Percentiles rank a stretch among this genome's conserved stretches.
Evolutionary conservation across 352 stramenopile genomes (phyloP).

Genomic region (Globisporangium iwayamae): DNA sequence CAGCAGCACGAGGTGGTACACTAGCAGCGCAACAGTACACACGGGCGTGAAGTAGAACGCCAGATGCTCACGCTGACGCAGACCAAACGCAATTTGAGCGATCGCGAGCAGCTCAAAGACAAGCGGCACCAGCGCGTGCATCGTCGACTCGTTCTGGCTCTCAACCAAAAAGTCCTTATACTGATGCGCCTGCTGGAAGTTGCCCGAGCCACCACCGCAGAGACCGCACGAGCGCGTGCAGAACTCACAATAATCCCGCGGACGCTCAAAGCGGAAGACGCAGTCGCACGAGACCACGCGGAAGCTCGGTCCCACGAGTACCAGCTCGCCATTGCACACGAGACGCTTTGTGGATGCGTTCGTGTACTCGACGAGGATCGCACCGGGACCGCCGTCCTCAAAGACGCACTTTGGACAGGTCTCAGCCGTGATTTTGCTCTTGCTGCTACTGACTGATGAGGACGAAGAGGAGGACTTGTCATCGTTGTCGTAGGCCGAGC

Average conservation of each 20-base stretch:
- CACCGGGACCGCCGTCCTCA: conserved; percentile 71
- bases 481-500: conserved; percentile 32
- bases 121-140: conserved; percentile 57
- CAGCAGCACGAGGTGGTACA: conserved; percentile 51
- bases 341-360: conserved; percentile 45
- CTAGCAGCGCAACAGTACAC: conserved; percentile 38
- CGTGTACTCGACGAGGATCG: conserved; percentile 67
- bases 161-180: conserved; percentile 73
- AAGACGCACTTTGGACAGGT: conserved; percentile 81
- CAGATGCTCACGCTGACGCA: conserved; percentile 41
- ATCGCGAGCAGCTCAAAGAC: conserved; percentile 42
- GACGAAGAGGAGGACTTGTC: conserved; percentile 15
- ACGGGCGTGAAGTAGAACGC: conserved; percentile 47
- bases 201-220: conserved; percentile 75
- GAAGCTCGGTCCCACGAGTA: conserved; percentile 72
- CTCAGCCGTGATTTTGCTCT: conserved; percentile 59
- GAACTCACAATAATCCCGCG: conserved; percentile 69
- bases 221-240: conserved; percentile 67
- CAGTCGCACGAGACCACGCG: conserved; percentile 84
- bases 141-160: conserved; percentile 48
- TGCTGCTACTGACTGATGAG: neutral
- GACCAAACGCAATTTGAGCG: conserved; percentile 39
- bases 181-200: conserved; percentile 66
- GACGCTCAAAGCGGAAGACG: conserved; percentile 63
- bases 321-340: conserved; percentile 36